These are phyloP conservation scores for Pyricularia sp. DNA, from an alignment of 2,329 filamentous ascomycete genomes.

Conservation along the genomic window DNA sequence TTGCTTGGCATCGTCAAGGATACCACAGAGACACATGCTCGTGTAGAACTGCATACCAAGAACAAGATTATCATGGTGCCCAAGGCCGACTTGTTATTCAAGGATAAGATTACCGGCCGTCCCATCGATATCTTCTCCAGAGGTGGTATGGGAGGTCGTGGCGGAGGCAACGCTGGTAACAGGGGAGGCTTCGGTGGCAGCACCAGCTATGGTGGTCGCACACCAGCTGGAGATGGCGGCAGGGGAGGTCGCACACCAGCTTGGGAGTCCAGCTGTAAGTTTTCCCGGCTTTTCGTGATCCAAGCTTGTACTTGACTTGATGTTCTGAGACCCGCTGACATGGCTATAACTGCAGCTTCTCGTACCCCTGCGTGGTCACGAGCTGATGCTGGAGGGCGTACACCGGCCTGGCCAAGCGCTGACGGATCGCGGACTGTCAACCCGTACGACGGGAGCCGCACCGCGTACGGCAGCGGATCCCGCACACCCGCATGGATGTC, in stretches of 20 bases:
- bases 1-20: conserved; percentile 92
- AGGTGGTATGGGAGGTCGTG: conserved; percentile 29
- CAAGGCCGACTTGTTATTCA: conserved; percentile 71
- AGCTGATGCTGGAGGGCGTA: conserved; percentile 44
- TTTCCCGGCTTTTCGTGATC: background rate
- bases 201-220: conserved; percentile 51
- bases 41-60: conserved; percentile 89
- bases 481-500: conserved; percentile 70
- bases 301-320: background rate
- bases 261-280: conserved; percentile 59
- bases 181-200: conserved; percentile 19
- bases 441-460: conserved; percentile 61
- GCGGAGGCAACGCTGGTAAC: conserved; percentile 21
- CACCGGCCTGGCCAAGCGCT: conserved; percentile 48
- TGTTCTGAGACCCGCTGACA: background rate
- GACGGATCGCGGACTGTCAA: conserved; percentile 56
- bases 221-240: conserved; percentile 45
- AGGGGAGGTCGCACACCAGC: conserved; percentile 61
- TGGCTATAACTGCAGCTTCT: conserved; percentile 32
- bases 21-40: conserved; percentile 71
- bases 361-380: conserved; percentile 51
- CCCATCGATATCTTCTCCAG: conserved; percentile 53
- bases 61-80: conserved; percentile 78
- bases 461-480: conserved; percentile 54
- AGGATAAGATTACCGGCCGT: conserved; percentile 69